Percentiles rank a stretch among this genome's conserved stretches.
Evolutionary conservation across 768 basidiomycete genomes (phyloP).

Genomic region (Pilatotrama ljubarskyi): DNA sequence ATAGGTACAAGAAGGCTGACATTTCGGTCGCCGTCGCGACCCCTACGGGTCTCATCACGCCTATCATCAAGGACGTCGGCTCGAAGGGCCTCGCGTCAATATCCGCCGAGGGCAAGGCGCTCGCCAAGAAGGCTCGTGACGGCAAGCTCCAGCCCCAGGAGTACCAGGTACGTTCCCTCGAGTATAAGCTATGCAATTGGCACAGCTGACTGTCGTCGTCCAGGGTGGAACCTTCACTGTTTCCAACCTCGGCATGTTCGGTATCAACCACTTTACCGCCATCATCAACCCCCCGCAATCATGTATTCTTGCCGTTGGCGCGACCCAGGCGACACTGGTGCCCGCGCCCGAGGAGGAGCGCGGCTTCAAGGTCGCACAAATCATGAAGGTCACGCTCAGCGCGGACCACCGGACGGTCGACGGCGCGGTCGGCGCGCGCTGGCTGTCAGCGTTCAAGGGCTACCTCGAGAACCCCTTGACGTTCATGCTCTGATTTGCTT

Average conservation of each 20-base stretch:
- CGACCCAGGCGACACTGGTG: conserved; percentile 81
- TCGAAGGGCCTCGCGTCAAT: conserved; percentile 91
- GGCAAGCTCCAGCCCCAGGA: conserved; percentile 94
- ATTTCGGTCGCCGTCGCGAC: conserved; percentile 98
- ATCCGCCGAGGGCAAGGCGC: conserved; percentile 86
- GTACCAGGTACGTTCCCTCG: conserved; percentile 72
- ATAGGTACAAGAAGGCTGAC: conserved; percentile 93
- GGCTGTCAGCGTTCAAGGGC: conserved; percentile 91
- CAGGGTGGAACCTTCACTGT: conserved; percentile 98
- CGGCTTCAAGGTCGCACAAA: conserved; percentile 89
- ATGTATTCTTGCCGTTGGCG: conserved; percentile 94
- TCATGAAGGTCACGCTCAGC: conserved; percentile 96
- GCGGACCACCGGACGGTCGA: conserved; percentile 96
- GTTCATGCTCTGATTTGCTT: conserved; percentile 78
- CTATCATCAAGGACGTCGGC: conserved; percentile 93
- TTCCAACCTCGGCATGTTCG: conserved; percentile 99
- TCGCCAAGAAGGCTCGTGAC: conserved; percentile 95
- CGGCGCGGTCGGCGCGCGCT: conserved; percentile 92
- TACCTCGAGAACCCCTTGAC: conserved; percentile 97
- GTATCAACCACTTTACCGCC: conserved; percentile 92
- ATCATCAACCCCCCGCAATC: conserved; percentile 99
- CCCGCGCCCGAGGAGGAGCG: conserved; percentile 88
- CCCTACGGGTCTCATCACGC: conserved; percentile 93
- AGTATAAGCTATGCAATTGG: neutral
- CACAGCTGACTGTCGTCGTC: neutral